Conservation (phyloP, 202 grass and related monocot species). For the Elaeis oleifera region DNA sequence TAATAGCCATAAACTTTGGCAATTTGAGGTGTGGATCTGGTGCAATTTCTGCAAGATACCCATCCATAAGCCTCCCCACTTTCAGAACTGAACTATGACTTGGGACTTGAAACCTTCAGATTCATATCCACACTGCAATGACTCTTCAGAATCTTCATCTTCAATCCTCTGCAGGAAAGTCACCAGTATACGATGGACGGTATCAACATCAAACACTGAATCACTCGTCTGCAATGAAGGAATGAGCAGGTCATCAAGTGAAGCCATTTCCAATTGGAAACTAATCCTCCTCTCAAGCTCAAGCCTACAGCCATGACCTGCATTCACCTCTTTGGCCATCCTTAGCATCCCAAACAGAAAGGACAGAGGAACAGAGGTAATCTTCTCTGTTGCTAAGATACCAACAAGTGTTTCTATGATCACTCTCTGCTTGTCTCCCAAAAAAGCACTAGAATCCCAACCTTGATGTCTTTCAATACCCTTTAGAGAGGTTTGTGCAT, state of each 20-base stretch:
- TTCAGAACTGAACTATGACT: conserved; percentile 71
- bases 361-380: conserved; percentile 56
- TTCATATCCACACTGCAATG: conserved; percentile 60
- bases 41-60: conserved; percentile 84
- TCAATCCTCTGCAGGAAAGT: conserved; percentile 79
- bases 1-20: conserved; percentile 88
- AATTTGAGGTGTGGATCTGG: conserved; percentile 80
- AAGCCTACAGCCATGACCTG: conserved; percentile 43
- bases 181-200: conserved; percentile 67
- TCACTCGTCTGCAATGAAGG: conserved; percentile 56
- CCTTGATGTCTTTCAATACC: conserved; percentile 50
- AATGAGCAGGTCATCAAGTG: conserved; percentile 82
- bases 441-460: conserved; percentile 56
- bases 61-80: conserved; percentile 79
- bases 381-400: conserved; percentile 60
- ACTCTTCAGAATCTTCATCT: conserved; percentile 61
- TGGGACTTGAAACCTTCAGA: conserved; percentile 49
- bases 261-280: conserved; percentile 70
- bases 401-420: conserved; percentile 62
- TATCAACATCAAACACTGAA: conserved; percentile 79
- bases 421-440: conserved; percentile 51
- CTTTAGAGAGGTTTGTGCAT: conserved; percentile 71
- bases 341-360: conserved; percentile 89
- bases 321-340: conserved; percentile 73
- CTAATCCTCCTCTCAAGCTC: conserved; percentile 77